Base-by-base conservation (phyloP, 2,329 filamentous ascomycete species). In the Chlorencoelia australis region DNA sequence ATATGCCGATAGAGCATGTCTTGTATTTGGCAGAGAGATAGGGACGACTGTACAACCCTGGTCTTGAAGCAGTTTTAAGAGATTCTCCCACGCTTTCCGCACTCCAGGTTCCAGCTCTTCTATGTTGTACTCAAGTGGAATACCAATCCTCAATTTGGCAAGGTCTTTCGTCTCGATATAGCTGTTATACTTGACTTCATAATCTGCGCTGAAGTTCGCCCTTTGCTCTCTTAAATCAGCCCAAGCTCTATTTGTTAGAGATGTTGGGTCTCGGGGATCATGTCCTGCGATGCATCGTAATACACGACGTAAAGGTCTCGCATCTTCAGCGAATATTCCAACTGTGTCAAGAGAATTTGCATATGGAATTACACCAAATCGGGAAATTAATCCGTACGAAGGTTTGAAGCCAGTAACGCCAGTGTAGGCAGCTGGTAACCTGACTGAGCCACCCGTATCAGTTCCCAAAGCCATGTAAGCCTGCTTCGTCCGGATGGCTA, bases 1-100 rank as follows among this genome's bases (percentile, higher is more conserved):
- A 65, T 98, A 98, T 21, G 91, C 83, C 14, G 87, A 84, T 1
- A 98, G 73, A 0, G 91, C 89, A 48, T 84, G 79, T 44, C 76
- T 80, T 1, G 89, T 98, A 1, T 79, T 75, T 0, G 89, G 88
- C 4, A 98, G 68, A 2, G 81, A 85, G 11, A 96, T 73, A 2
- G 82, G 73, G 8, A 85, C 73, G 9, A 96, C 65, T 0, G 67
- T 73, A 41, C 83, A 80, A 8, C 86, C 87, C n/a, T 70, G 62
- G 0, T 61, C 47, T 46, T 74, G 68, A 1, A 96, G 67, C 2
- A 61, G 51, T 3, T 64, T 58, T 3, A 91, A 70, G 0, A 76
- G 72, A 0, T 58, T 57, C 9, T 68, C 55, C 87, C 91, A 98
- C 5, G 79, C 73, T 22, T 65, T 59, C 10, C 76, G 79, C 41